These are phyloP conservation scores for Penicillium fimorum DNA, from an alignment of 495 filamentous ascomycete genomes.

Conservation along the genomic window DNA sequence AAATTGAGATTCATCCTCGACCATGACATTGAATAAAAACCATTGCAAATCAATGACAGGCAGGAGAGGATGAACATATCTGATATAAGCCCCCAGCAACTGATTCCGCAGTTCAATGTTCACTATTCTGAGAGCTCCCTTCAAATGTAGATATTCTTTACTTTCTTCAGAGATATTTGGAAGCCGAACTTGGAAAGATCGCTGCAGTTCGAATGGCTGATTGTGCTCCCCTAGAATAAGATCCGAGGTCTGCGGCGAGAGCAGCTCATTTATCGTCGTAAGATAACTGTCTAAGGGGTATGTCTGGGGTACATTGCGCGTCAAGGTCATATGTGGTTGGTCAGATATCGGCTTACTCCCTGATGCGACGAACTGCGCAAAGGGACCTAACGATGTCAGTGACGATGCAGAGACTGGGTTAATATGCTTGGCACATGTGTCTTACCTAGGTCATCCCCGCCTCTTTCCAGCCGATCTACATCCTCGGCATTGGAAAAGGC, in stretches of 20 bases:
- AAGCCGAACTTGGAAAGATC: neutral
- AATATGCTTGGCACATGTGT: neutral
- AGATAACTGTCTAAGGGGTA: constrained; percentile 12
- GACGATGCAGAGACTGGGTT: neutral
- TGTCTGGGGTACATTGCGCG: constrained; percentile 11
- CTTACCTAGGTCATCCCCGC: constrained; percentile 2
- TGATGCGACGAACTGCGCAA: constrained; percentile 1
- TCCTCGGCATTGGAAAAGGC: constrained; percentile 14
- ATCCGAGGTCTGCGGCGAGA: constrained; percentile 5
- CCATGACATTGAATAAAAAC: constrained; percentile 7
- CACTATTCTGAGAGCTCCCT: constrained; percentile 8
- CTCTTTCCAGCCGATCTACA: constrained; percentile 4
- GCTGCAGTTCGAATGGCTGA: neutral
- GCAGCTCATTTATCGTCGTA: constrained; percentile 7
- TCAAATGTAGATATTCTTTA: constrained; percentile 3
- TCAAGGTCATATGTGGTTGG: constrained; percentile 7
- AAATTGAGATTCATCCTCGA: constrained; percentile 7
- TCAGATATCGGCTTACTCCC: constrained; percentile 7
- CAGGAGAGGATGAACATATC: constrained; percentile 11
- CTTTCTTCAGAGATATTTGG: constrained; percentile 6
- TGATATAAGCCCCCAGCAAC: constrained; percentile 9
- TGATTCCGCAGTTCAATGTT: constrained; percentile 6
- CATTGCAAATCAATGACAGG: constrained; percentile 9
- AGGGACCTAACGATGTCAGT: neutral
- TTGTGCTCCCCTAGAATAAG: neutral